Conservation (phyloP, 495 filamentous ascomycete genomes). For the Penicillium taxi region DNA sequence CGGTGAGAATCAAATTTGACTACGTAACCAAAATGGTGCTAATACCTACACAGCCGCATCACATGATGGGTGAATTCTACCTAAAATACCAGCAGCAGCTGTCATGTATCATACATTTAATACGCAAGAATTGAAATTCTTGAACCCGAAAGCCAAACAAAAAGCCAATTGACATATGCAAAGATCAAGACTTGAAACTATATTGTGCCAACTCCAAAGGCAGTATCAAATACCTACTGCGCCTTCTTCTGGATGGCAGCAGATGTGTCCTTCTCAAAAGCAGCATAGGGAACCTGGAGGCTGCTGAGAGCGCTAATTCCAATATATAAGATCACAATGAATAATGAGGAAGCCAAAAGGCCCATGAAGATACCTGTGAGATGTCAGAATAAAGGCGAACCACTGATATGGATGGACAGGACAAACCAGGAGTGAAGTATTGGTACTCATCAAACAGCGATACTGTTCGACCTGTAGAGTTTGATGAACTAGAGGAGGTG, state of each 20-base stretch:
- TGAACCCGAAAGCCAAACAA: conserved; percentile 5
- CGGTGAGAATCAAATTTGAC: too few species aligned
- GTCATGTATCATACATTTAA: conserved; percentile 23
- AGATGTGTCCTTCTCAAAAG: conserved; percentile 94
- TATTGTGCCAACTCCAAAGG: conserved; percentile 1
- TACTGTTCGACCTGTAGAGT: conserved; percentile 17
- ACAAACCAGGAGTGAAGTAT: conserved; percentile 68
- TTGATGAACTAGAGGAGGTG: conserved; percentile 7
- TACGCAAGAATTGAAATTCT: conserved; percentile 7
- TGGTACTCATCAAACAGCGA: conserved; percentile 88
- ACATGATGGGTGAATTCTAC: conserved; percentile 19
- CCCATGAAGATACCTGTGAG: conserved; percentile 73
- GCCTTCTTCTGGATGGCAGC: conserved; percentile 80
- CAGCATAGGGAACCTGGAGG: conserved; percentile 80
- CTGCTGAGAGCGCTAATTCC: conserved; percentile 68
- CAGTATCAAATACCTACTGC: conserved; percentile 30
- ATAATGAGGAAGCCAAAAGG: conserved; percentile 56
- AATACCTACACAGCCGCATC: conserved; percentile 10
- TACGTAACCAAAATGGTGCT: too few species aligned
- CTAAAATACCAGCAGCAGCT: conserved; percentile 16
- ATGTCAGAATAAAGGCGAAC: conserved; percentile 5
- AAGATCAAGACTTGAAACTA: conserved; percentile 7
- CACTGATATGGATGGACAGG: background rate
- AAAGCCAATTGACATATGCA: conserved; percentile 13
- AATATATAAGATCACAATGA: conserved; percentile 68